Conservation (phyloP, 192 early-diverging fungal species). For the Entomortierella parvispora region DNA sequence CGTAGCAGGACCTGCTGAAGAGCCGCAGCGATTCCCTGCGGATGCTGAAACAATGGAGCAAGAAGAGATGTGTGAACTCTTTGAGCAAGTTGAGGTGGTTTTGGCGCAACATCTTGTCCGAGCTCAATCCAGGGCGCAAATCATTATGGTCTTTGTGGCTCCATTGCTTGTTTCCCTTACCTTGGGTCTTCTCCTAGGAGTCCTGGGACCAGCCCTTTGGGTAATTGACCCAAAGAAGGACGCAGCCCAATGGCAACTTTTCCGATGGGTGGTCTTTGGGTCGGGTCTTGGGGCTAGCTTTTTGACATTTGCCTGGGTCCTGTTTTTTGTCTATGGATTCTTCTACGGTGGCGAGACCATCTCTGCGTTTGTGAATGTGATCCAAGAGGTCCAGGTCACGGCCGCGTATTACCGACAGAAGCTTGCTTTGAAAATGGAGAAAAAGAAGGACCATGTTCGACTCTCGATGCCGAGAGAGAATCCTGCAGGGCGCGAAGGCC, state of each 20-base stretch:
- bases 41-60: too few species aligned
- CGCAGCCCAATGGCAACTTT: background rate
- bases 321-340: slow-evolving; percentile 25
- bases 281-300: slow-evolving; percentile 1
- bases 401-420: background rate
- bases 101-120: too few species aligned
- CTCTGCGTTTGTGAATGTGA: slow-evolving; percentile 19
- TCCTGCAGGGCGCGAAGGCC: too few species aligned
- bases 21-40: too few species aligned
- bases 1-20: too few species aligned
- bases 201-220: too few species aligned
- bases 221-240: background rate
- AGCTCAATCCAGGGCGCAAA: too few species aligned
- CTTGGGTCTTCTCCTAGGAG: background rate
- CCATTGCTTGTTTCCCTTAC: background rate
- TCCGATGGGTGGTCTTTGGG: background rate
- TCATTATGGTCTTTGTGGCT: too few species aligned
- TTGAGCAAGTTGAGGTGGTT: too few species aligned
- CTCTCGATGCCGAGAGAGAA: too few species aligned
- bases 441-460: too few species aligned
- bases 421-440: background rate
- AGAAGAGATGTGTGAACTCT: too few species aligned
- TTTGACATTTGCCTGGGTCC: background rate
- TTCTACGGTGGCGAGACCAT: slow-evolving; percentile 33
- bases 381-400: slow-evolving; percentile 18